Conservation (phyloP, 2,329 filamentous ascomycete genomes). For the Scedosporium boydii region DNA sequence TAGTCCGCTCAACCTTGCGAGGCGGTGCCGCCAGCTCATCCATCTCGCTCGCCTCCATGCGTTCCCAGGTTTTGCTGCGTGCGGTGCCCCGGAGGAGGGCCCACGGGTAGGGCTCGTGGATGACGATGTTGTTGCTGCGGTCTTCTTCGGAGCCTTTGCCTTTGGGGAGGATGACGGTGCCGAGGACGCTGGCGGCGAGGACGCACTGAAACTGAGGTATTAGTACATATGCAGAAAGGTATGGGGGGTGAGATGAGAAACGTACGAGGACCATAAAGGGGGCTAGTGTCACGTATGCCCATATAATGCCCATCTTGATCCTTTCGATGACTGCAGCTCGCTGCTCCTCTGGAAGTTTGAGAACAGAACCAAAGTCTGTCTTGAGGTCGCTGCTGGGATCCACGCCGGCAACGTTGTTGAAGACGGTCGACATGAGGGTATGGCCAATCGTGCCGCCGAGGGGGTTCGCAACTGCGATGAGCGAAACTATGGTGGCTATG, state of each 20-base stretch:
- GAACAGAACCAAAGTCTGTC: neutral
- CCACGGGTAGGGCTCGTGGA: neutral
- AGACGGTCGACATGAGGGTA: constrained; percentile 60
- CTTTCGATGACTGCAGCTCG: neutral
- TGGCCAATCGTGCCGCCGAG: constrained; percentile 57
- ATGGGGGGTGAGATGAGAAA: neutral
- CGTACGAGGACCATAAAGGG: constrained; percentile 4
- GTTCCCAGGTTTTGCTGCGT: neutral
- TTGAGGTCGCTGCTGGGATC: constrained; percentile 7
- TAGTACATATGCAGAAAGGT: neutral
- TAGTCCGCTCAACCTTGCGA: neutral
- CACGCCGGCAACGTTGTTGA: constrained; percentile 45
- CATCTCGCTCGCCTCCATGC: neutral
- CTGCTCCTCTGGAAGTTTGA: neutral
- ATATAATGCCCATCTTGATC: constrained; percentile 1
- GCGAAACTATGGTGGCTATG: constrained; percentile 48
- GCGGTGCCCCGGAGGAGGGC: neutral
- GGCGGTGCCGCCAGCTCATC: neutral
- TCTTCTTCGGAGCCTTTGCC: constrained; percentile 1
- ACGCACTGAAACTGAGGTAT: neutral
- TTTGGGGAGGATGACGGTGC: constrained; percentile 3
- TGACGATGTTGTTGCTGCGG: neutral
- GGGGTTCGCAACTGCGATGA: constrained; percentile 49
- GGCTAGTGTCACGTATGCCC: constrained; percentile 1
- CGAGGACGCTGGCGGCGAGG: neutral